phyloP scores from a whole-genome alignment of 2,329 filamentous ascomycete species.

The Cytospora chrysosperma region DNA sequence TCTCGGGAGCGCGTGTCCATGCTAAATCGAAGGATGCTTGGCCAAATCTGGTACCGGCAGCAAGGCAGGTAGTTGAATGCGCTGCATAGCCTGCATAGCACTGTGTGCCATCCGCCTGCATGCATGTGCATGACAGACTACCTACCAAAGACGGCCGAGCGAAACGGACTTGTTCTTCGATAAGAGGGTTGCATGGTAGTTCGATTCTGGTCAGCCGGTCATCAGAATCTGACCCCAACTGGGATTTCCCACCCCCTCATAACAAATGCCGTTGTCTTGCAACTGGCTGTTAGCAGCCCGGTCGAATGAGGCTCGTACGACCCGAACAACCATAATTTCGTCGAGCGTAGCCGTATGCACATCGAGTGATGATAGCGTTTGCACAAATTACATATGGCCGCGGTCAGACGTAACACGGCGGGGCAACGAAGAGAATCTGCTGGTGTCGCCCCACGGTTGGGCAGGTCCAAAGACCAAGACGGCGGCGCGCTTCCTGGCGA shows the following conservation, averaged over 20 bases:
- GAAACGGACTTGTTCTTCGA: background rate
- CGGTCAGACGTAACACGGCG: background rate
- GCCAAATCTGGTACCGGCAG: background rate
- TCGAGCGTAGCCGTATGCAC: conserved; percentile 2
- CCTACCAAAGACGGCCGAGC: background rate
- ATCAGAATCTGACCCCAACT: background rate
- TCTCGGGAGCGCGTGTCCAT: background rate
- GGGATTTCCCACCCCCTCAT: background rate
- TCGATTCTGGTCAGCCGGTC: background rate
- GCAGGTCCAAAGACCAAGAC: background rate
- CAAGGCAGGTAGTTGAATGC: background rate
- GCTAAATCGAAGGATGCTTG: background rate
- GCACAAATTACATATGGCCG: background rate
- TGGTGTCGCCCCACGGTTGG: background rate
- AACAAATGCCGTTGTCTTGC: background rate
- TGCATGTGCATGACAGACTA: background rate
- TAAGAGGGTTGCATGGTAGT: background rate
- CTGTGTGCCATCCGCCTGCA: background rate
- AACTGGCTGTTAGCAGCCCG: background rate
- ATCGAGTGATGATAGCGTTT: background rate
- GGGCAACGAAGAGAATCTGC: too few relatives aligned
- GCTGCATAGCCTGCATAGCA: background rate
- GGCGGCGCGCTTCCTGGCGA: background rate
- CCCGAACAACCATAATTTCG: background rate
- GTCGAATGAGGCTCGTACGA: background rate